Evolutionary conservation across 108 stramenopile species (phyloP).

Genomic region (Stephanodiscus minutulus): DNA sequence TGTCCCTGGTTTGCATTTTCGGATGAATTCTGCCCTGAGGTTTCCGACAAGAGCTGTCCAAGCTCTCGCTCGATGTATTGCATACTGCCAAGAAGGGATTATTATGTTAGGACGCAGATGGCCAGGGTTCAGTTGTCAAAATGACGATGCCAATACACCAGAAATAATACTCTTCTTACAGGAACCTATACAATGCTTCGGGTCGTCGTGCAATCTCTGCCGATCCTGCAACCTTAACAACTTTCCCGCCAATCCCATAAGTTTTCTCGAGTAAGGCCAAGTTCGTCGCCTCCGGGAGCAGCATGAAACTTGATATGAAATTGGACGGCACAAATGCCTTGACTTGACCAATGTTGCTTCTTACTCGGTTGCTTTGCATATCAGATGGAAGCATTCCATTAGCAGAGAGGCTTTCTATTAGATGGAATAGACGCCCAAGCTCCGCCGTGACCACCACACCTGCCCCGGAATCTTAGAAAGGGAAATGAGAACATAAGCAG

Average conservation of each 20-base stretch:
- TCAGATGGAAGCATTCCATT: constrained; percentile 59
- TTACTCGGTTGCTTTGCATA: neutral
- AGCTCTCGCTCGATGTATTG: constrained; percentile 79
- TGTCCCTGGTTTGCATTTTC: constrained; percentile 10
- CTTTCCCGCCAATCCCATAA: no score
- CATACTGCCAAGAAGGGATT: constrained; percentile 17
- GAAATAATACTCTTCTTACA: constrained; percentile 24
- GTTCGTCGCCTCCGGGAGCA: constrained; percentile 76
- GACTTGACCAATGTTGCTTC: constrained; percentile 37
- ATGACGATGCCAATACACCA: neutral
- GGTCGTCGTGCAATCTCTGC: constrained; percentile 71
- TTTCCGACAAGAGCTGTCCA: constrained; percentile 13
- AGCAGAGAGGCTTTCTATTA: constrained; percentile 69
- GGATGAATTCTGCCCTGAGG: neutral
- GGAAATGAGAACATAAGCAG: neutral
- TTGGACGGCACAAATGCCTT: constrained; percentile 75
- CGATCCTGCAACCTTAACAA: constrained; percentile 69
- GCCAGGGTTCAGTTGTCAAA: neutral
- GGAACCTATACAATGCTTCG: constrained; percentile 84
- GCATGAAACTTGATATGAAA: constrained; percentile 64
- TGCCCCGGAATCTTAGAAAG: neutral
- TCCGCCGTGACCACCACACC: constrained; percentile 56
- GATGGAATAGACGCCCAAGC: constrained; percentile 79
- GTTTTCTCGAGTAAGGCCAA: constrained; percentile 85
- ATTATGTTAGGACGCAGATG: neutral